A percentile compares a stretch with the other conserved stretches of the same genome.
Conservation (phyloP, 1,284 basidiomycete species). For the Earliella scabrosa region DNA sequence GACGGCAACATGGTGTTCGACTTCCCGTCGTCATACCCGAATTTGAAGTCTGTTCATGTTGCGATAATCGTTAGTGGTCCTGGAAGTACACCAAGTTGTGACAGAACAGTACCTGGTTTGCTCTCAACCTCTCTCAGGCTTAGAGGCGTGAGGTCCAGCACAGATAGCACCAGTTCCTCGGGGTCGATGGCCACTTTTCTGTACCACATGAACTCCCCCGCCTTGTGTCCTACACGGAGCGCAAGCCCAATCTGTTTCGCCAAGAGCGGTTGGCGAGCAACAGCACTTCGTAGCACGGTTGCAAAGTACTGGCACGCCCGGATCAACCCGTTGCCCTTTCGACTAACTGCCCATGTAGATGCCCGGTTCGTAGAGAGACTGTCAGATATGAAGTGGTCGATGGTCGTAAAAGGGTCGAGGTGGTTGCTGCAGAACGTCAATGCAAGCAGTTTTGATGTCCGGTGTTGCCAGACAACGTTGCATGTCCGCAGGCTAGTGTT, state of each 20-base stretch:
- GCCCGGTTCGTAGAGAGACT: neutral
- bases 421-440: slow-evolving; percentile 21
- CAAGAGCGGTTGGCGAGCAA: neutral
- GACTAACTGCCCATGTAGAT: neutral
- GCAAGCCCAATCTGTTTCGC: neutral
- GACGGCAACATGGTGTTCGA: neutral
- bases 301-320: slow-evolving; percentile 3
- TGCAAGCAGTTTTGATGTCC: neutral
- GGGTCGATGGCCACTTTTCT: neutral
- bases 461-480: slow-evolving; percentile 15
- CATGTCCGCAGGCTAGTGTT: neutral
- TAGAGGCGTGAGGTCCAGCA: slow-evolving; percentile 4
- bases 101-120: slow-evolving; percentile 1
- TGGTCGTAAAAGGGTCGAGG: neutral
- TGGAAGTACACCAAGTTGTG: no score
- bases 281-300: neutral
- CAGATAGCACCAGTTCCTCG: neutral
- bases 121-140: neutral
- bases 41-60: neutral
- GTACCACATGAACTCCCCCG: slow-evolving; percentile 1
- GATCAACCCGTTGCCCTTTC: slow-evolving; percentile 3
- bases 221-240: slow-evolving; percentile 3
- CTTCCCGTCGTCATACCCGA: neutral
- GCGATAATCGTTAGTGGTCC: no score
- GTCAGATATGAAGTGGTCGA: slow-evolving; percentile 2